Evolutionary conservation across 805 yeast genomes (phyloP).

Genomic region (Candida piceae): DNA sequence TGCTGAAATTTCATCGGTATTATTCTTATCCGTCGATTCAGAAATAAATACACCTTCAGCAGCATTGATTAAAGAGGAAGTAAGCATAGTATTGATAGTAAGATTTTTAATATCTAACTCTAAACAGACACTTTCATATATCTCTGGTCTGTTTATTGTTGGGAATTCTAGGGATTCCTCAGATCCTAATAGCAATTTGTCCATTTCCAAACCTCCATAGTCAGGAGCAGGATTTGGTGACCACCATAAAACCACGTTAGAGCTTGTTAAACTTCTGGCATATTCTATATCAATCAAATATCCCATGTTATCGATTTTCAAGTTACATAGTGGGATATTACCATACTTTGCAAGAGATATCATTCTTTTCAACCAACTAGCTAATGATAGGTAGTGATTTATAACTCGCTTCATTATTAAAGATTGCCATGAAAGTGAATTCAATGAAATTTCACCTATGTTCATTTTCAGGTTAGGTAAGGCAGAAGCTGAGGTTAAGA

Average conservation of each 20-base stretch:
- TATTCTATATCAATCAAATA: conserved; percentile 81
- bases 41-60: conserved; percentile 82
- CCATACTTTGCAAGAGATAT: conserved; percentile 64
- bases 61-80: conserved; percentile 78
- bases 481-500: conserved; percentile 43
- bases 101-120: conserved; percentile 77
- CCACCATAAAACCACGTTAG: conserved; percentile 89
- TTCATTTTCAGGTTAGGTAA: conserved; percentile 63
- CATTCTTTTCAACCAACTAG: conserved; percentile 67
- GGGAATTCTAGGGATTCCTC: conserved; percentile 65
- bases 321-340: conserved; percentile 81
- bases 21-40: conserved; percentile 33
- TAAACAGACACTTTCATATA: conserved; percentile 70
- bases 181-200: conserved; percentile 36
- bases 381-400: conserved; percentile 67
- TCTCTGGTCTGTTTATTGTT: conserved; percentile 67
- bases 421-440: conserved; percentile 80
- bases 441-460: conserved; percentile 53
- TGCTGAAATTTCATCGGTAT: conserved; percentile 12
- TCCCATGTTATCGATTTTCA: conserved; percentile 71
- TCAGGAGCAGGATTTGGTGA: conserved; percentile 75
- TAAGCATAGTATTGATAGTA: conserved; percentile 78
- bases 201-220: conserved; percentile 76
- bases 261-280: conserved; percentile 66
- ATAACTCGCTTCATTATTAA: conserved; percentile 58